Evolutionary conservation across 2,329 filamentous ascomycete genomes (phyloP).

Genomic region (Calonectria crousiana): DNA sequence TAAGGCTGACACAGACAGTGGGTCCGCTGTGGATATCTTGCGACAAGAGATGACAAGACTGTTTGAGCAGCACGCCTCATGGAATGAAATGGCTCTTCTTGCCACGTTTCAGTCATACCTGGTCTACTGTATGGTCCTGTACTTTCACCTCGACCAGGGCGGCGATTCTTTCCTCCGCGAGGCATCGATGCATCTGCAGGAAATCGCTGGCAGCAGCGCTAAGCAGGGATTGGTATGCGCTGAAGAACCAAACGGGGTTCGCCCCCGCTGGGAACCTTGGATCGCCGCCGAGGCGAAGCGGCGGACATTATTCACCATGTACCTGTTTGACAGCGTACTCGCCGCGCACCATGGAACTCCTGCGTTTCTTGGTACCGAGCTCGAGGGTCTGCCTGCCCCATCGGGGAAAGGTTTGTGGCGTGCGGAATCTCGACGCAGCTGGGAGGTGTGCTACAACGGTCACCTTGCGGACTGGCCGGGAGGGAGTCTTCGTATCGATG

Average conservation of each 20-base stretch:
- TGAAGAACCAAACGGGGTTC: conserved; percentile 52
- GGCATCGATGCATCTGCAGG: conserved; percentile 63
- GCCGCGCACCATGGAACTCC: conserved; percentile 56
- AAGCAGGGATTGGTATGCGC: conserved; percentile 57
- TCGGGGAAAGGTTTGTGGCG: conserved; percentile 58
- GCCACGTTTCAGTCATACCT: conserved; percentile 65
- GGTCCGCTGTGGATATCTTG: conserved; percentile 49
- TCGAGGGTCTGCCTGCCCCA: conserved; percentile 58
- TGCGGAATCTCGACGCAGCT: conserved; percentile 49
- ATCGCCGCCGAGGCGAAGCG: conserved; percentile 65
- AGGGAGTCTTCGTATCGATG: conserved; percentile 58
- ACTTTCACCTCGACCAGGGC: conserved; percentile 52
- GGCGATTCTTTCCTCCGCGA: conserved; percentile 51
- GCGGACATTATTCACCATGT: conserved; percentile 64
- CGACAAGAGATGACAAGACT: conserved; percentile 58
- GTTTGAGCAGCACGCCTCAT: conserved; percentile 42
- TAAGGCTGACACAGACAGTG: conserved; percentile 49
- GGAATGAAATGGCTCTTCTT: conserved; percentile 50
- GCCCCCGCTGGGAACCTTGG: conserved; percentile 66
- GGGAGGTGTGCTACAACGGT: conserved; percentile 58
- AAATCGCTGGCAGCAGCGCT: conserved; percentile 57
- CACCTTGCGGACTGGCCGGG: conserved; percentile 57
- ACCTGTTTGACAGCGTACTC: conserved; percentile 65
- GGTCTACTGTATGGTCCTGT: conserved; percentile 63
- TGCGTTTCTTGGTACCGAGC: conserved; percentile 62